Evolutionary conservation across 208 protist genomes (phyloP).

Genomic region (Perkinsela sp.): DNA sequence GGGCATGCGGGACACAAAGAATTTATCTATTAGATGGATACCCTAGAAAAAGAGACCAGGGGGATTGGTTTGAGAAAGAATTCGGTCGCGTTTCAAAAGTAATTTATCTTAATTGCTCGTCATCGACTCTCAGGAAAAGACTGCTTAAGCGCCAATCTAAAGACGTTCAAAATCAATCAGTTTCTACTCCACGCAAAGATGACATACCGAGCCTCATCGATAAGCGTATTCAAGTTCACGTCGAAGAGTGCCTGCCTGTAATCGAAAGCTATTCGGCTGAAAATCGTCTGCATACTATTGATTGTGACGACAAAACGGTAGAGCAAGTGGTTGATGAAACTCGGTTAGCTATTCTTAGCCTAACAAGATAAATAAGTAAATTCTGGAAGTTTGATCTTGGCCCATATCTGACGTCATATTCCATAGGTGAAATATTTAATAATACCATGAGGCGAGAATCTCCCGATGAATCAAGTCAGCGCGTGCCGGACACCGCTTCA

Average conservation of each 20-base stretch:
- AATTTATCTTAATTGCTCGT: slow-evolving; percentile 41
- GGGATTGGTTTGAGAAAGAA: slow-evolving; percentile 38
- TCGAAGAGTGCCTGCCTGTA: slow-evolving; percentile 44
- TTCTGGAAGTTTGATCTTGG: too few relatives aligned
- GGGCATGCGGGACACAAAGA: slow-evolving; percentile 10
- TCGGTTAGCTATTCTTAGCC: neutral
- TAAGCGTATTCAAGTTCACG: slow-evolving; percentile 30
- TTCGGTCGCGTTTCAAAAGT: slow-evolving; percentile 22
- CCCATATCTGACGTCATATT: too few relatives aligned
- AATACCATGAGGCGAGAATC: too few relatives aligned
- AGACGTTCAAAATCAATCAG: slow-evolving; percentile 2
- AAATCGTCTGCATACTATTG: slow-evolving; percentile 22
- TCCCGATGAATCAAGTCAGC: too few relatives aligned
- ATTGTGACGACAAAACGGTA: slow-evolving; percentile 15
- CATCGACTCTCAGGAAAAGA: slow-evolving; percentile 29
- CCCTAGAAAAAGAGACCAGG: slow-evolving; percentile 47
- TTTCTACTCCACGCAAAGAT: slow-evolving; percentile 17
- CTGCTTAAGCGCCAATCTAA: slow-evolving; percentile 13
- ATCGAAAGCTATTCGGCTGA: slow-evolving; percentile 28
- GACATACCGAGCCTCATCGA: slow-evolving; percentile 36
- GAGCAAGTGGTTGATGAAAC: slow-evolving; percentile 11
- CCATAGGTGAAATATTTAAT: too few relatives aligned
- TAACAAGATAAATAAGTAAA: neutral
- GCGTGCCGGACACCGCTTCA: too few relatives aligned
- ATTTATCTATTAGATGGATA: slow-evolving; percentile 55